A percentile compares a stretch with the other conserved stretches of the same genome.
These are phyloP conservation scores for Phytophthora constricta DNA, from an alignment of 352 stramenopile genomes.

Conservation along the genomic window DNA sequence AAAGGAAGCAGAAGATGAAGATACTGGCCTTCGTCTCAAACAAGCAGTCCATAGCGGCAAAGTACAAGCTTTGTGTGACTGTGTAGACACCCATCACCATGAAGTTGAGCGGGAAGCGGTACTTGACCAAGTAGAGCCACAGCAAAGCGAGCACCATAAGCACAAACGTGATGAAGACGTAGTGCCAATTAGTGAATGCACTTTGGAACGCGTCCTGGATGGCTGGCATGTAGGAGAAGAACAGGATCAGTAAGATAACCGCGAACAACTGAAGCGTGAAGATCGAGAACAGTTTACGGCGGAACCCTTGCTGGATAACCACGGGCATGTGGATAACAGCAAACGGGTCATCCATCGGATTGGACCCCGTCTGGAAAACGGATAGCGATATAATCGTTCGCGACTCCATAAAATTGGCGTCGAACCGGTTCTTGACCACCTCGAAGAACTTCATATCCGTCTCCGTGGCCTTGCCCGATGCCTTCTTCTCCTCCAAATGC, in stretches of 20 bases:
- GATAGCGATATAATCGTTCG: conserved; percentile 79
- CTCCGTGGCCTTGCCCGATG: conserved; percentile 59
- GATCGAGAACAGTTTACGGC: conserved; percentile 76
- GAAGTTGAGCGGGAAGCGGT: conserved; percentile 77
- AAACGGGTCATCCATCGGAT: conserved; percentile 75
- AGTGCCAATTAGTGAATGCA: conserved; percentile 56
- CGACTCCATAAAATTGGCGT: conserved; percentile 77
- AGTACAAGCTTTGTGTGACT: conserved; percentile 67
- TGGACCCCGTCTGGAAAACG: conserved; percentile 77
- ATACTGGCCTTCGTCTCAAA: conserved; percentile 69
- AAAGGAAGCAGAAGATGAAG: conserved; percentile 70
- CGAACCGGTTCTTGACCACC: conserved; percentile 73
- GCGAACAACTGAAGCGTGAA: conserved; percentile 71
- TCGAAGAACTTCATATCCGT: conserved; percentile 87
- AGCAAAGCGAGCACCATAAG: conserved; percentile 62
- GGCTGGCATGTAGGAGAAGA: conserved; percentile 43
- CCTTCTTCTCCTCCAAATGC: conserved; percentile 74
- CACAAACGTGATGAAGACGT: conserved; percentile 58
- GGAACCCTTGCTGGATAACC: conserved; percentile 73
- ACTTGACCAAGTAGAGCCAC: conserved; percentile 80
- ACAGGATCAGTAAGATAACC: conserved; percentile 51
- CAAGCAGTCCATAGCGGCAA: conserved; percentile 56
- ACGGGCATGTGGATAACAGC: conserved; percentile 75
- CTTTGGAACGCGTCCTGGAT: conserved; percentile 37
- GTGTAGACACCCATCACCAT: conserved; percentile 65